Percentiles rank a stretch among this genome's conserved stretches.
Evolutionary conservation across 176 grass and related monocot species (phyloP).

Genomic region (Oryza rufipogon): DNA sequence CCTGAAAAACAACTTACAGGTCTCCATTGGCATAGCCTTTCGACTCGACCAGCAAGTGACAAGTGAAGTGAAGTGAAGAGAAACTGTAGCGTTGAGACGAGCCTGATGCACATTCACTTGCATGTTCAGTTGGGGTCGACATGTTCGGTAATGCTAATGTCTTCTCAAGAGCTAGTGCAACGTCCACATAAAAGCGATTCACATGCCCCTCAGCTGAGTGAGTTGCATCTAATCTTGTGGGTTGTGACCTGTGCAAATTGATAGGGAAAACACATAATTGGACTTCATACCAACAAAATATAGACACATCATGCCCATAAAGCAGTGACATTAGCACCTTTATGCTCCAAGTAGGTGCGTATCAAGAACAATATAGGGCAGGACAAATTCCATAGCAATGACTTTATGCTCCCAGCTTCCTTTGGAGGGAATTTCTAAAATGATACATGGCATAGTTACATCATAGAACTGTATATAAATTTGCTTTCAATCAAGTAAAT

Average conservation of each 20-base stretch:
- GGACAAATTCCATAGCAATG: slow-evolving; percentile 48
- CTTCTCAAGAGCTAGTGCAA: slow-evolving; percentile 33
- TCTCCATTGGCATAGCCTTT: not conserved
- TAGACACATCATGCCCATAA: slow-evolving; percentile 42
- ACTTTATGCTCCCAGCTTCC: slow-evolving; percentile 40
- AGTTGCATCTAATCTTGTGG: slow-evolving; percentile 37
- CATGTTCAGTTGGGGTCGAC: not conserved
- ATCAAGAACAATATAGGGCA: slow-evolving; percentile 44
- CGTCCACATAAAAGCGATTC: slow-evolving; percentile 19
- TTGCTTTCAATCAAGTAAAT: slow-evolving; percentile 36
- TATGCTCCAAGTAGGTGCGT: slow-evolving; percentile 35
- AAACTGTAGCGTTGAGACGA: not conserved
- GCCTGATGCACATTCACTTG: not conserved
- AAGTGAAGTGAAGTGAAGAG: slow-evolving; percentile 27
- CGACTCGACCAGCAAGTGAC: not conserved
- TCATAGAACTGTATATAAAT: slow-evolving; percentile 36
- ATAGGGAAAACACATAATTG: slow-evolving; percentile 27
- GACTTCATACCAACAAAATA: slow-evolving; percentile 50
- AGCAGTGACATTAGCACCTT: slow-evolving; percentile 49
- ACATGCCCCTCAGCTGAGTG: not conserved
- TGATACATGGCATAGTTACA: slow-evolving; percentile 31
- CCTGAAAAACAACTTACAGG: not conserved
- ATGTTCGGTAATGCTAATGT: not conserved
- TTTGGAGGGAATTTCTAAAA: slow-evolving; percentile 48
- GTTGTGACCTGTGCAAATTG: slow-evolving; percentile 24